A percentile compares a stretch with the other conserved stretches of the same genome.
phyloP scores from a whole-genome alignment of 2,329 filamentous ascomycete species.

The Colletotrichum sp. region DNA sequence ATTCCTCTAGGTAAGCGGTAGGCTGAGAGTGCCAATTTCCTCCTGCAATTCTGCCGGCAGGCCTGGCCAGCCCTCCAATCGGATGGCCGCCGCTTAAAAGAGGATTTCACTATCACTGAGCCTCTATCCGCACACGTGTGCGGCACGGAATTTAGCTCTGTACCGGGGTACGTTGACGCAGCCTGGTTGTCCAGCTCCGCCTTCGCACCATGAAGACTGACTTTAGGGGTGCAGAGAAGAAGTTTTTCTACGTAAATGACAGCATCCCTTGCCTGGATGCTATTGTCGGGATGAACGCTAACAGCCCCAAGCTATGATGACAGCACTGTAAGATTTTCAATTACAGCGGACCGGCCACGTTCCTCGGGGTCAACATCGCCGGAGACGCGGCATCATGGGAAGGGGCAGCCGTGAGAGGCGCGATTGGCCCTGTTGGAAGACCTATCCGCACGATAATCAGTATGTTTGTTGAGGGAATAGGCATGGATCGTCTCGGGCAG shows the following conservation, averaged over 20 bases:
- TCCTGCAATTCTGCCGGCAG: background rate
- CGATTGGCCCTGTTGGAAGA: background rate
- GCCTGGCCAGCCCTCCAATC: background rate
- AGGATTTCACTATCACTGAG: background rate
- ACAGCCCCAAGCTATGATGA: no score
- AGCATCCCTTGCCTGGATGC: no score
- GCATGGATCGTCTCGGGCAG: background rate
- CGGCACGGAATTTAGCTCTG: background rate
- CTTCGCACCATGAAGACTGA: no score
- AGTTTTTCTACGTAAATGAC: no score
- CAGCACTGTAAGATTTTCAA: no score
- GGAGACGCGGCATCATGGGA: no score
- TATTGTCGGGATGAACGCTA: no score
- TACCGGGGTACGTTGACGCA: background rate
- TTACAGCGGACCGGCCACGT: no score
- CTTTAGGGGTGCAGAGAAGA: no score
- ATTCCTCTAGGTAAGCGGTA: background rate
- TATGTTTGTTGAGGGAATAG: background rate
- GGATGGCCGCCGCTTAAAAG: background rate
- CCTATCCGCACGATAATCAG: background rate
- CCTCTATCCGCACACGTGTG: background rate
- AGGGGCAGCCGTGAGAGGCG: no score
- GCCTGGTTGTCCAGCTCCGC: no score
- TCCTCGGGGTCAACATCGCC: no score
- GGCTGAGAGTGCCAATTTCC: background rate